Evolutionary conservation across 2,329 filamentous ascomycete genomes (phyloP).

Genomic region (Raffaelea ambrosiae): DNA sequence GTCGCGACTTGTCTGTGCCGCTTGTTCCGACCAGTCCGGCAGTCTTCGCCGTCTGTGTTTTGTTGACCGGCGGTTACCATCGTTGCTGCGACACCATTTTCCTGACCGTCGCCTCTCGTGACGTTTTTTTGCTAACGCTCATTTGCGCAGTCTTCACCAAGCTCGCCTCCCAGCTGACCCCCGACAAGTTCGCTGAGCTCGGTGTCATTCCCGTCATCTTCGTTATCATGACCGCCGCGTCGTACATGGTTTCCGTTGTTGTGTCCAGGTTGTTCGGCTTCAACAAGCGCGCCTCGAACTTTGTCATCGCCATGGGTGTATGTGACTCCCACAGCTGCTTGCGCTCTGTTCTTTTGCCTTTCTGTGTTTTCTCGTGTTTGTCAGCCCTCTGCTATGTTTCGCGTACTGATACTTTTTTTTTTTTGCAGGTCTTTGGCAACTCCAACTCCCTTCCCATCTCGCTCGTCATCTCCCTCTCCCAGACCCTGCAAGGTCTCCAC

Average conservation of each 20-base stretch:
- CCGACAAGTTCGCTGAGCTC: conserved; percentile 81
- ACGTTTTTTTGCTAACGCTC: background rate
- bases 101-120: too few species aligned
- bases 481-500: conserved; percentile 84
- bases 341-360: background rate
- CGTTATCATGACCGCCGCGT: conserved; percentile 75
- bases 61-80: too few species aligned
- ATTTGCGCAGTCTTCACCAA: conserved; percentile 75
- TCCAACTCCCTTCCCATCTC: conserved; percentile 97
- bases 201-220: conserved; percentile 96
- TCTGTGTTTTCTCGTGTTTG: background rate
- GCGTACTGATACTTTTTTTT: background rate
- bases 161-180: conserved; percentile 85
- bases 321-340: background rate
- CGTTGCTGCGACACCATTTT: too few species aligned
- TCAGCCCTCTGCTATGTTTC: background rate
- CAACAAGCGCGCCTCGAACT: conserved; percentile 79
- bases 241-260: conserved; percentile 64
- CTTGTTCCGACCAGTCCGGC: too few species aligned
- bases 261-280: conserved; percentile 74
- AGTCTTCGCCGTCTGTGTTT: background rate
- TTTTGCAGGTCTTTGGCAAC: conserved; percentile 74
- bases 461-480: conserved; percentile 84
- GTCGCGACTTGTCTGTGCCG: background rate
- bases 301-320: conserved; percentile 87